Base-by-base conservation (phyloP, 352 stramenopile genomes). In the Elongisporangium prolatum region DNA sequence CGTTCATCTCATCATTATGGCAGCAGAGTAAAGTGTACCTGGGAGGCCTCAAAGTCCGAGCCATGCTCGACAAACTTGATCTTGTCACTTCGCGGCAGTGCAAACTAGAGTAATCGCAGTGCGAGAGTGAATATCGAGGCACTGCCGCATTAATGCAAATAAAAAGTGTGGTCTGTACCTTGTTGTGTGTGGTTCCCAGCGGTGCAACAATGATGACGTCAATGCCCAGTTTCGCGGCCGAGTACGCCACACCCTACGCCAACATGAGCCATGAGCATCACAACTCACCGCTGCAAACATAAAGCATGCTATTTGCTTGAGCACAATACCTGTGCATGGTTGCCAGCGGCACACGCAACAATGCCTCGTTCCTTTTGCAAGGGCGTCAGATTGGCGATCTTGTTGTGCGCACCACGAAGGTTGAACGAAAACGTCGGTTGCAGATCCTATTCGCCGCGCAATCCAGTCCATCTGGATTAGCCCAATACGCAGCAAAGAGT, bases 351-450 rank as follows among this genome's bases (percentile, higher is more conserved):
- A 52, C 84, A 89, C 17, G 84, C 83, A 34, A 95, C 84, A 52
- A 95, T 86, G 40, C 96, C 96, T 24, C 72, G 75, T 34, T 85
- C 63, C 14, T 89, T 75, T 58, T 97, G 78, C 50, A 84, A 68
- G 16, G 63, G 50, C n/a, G 87, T 88, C 48, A 98, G 69, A 56
- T 92, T 86, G n/a, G 90, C 94, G 74, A 99, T 99, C 75, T 98
- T 98, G 78, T 99, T 99, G 86, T 99, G 98, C 13, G 97, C 97
- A 38, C 97, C 97, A 47, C 97, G 90, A 56, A 99, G 77, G 77
- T 99, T 99, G 81, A 99, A 99, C 40, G 93, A 98, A 68, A 99
- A 98, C 18, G 98, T 98, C 13, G 95, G 95, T 75, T 99, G 96
- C 63, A 97, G 95, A 67, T 99, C 97, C 76, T 88, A 51, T 28